Conservation (phyloP, 345 rosid genomes). For the Arabidopsis arenosa region DNA sequence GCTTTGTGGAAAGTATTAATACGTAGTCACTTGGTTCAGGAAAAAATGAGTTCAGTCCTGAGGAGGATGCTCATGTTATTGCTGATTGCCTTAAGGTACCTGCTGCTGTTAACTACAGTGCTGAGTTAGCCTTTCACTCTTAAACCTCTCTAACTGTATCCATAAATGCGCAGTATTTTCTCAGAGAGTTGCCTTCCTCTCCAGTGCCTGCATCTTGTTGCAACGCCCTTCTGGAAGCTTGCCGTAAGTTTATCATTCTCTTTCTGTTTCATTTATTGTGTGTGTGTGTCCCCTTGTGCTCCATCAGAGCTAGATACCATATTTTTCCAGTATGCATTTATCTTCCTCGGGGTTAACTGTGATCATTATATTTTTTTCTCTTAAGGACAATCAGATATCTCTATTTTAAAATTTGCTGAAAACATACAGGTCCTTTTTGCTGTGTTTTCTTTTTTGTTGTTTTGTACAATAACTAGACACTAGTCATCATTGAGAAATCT, state of each 20-base stretch:
- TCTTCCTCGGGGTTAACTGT: constrained; percentile 9
- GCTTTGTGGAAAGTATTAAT: constrained; percentile 18
- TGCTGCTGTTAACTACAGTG: constrained; percentile 10
- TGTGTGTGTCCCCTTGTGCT: constrained; percentile 14
- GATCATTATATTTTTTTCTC: constrained; percentile 11
- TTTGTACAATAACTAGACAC: not conserved
- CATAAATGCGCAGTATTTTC: constrained; percentile 67
- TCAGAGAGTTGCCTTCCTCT: constrained; percentile 97
- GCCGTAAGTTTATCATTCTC: constrained; percentile 71
- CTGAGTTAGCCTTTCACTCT: constrained; percentile 24
- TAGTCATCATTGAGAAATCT: not conserved
- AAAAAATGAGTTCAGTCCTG: constrained; percentile 65
- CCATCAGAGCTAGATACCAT: constrained; percentile 8
- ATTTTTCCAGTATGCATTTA: not conserved
- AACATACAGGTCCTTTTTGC: not conserved
- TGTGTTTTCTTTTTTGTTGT: not conserved
- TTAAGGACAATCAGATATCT: not conserved
- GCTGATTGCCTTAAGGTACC: constrained; percentile 91
- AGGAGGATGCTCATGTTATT: constrained; percentile 90
- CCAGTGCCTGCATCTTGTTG: constrained; percentile 99
- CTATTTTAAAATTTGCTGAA: not conserved
- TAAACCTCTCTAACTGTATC: constrained; percentile 38
- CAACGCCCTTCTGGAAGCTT: constrained; percentile 90
- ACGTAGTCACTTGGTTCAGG: constrained; percentile 57
- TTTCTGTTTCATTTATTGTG: constrained; percentile 1